Evolutionary conservation across 2,329 filamentous ascomycete genomes (phyloP).

Genomic region (Fusarium solani-melongenae): DNA sequence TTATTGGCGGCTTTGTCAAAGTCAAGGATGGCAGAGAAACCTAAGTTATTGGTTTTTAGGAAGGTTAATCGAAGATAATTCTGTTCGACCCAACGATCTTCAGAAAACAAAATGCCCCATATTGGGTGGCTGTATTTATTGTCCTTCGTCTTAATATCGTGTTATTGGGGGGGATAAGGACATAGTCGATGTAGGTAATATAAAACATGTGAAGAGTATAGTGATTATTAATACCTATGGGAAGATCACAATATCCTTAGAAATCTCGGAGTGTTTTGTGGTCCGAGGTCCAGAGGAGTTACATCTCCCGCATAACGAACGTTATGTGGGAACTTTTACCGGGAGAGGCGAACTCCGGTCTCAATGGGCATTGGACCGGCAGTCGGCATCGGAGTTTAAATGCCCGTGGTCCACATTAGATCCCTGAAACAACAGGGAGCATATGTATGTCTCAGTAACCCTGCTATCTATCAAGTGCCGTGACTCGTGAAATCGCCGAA

Average conservation of each 20-base stretch:
- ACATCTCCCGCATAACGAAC: not conserved
- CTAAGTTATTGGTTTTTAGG: not conserved
- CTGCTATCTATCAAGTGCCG: not conserved
- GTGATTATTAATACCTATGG: no score
- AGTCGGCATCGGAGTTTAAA: not conserved
- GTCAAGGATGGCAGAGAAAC: not conserved
- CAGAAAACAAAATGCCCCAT: not conserved
- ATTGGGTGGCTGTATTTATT: not conserved
- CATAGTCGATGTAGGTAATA: not conserved
- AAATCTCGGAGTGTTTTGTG: not conserved
- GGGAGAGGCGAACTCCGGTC: not conserved
- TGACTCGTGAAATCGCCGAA: not conserved
- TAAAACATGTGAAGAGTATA: not conserved
- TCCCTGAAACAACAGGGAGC: not conserved
- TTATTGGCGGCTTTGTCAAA: not conserved
- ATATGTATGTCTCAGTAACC: not conserved
- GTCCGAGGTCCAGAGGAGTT: not conserved
- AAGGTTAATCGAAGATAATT: not conserved
- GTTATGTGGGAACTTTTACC: not conserved
- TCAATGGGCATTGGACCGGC: not conserved
- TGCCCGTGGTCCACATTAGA: not conserved
- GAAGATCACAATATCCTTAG: not conserved
- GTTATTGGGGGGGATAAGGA: not conserved
- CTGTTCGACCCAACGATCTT: not conserved
- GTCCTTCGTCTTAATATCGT: not conserved